Percentiles rank a stretch among this genome's conserved stretches.
Conservation (phyloP, 805 yeast genomes). For the Maudiozyma serrabonitensis region DNA sequence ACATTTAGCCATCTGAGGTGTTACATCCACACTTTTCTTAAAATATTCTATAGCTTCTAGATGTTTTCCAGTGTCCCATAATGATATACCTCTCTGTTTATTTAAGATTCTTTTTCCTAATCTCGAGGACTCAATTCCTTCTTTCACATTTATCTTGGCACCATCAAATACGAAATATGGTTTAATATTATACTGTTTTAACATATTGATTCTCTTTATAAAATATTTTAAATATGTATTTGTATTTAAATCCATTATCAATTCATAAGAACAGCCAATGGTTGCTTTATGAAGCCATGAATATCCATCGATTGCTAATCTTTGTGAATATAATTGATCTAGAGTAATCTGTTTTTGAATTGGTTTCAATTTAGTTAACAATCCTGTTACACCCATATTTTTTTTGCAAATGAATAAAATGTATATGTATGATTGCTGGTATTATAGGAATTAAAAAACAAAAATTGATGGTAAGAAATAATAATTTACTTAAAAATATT, state of each 20-base stretch:
- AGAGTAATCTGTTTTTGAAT: constrained; percentile 52
- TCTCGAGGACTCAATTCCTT: constrained; percentile 57
- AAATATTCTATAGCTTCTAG: constrained; percentile 53
- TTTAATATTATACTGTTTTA: constrained; percentile 50
- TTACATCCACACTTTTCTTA: constrained; percentile 70
- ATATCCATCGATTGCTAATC: constrained; percentile 82
- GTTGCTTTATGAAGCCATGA: constrained; percentile 91
- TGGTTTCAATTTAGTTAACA: constrained; percentile 63
- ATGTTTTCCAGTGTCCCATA: constrained; percentile 39
- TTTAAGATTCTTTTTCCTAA: constrained; percentile 46
- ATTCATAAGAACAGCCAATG: constrained; percentile 68
- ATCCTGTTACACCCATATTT: constrained; percentile 70
- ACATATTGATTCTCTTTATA: constrained; percentile 52
- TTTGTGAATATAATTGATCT: constrained; percentile 52
- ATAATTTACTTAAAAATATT: too few species aligned
- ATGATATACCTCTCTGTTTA: constrained; percentile 42
- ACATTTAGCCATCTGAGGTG: constrained; percentile 80
- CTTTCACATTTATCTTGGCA: constrained; percentile 67
- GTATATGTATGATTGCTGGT: too few species aligned
- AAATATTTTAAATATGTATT: constrained; percentile 57
- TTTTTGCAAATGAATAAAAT: neutral
- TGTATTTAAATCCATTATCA: constrained; percentile 61
- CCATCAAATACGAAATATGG: constrained; percentile 93
- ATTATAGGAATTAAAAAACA: too few species aligned
- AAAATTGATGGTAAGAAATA: too few species aligned